Evolutionary conservation across 345 rosid species (phyloP).

Genomic region (Cardamine resedifolia): DNA sequence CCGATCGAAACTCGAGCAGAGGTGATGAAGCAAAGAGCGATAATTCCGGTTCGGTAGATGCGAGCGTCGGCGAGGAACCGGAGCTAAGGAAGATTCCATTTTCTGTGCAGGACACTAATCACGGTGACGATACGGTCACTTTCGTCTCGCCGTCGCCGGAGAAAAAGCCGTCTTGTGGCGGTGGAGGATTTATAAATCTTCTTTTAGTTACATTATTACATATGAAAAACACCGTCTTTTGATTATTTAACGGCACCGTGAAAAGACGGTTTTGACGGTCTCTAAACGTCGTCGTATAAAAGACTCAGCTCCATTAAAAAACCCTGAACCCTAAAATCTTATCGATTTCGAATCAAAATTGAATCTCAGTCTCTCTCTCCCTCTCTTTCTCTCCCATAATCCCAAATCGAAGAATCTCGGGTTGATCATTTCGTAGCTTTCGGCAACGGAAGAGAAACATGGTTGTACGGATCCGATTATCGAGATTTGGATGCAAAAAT

Average conservation of each 20-base stretch:
- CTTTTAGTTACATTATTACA: too few relatives aligned
- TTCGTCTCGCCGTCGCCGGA: constrained; percentile 12
- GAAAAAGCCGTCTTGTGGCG: constrained; percentile 23
- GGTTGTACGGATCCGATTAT: constrained; percentile 76
- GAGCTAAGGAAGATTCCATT: constrained; percentile 21
- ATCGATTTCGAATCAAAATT: constrained; percentile 13
- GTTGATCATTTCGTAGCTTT: background rate
- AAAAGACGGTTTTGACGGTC: background rate
- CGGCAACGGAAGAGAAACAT: constrained; percentile 29
- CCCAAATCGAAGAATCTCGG: background rate
- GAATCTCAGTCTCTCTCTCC: constrained; percentile 13
- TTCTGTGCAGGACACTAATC: fast-evolving
- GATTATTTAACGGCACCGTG: constrained; percentile 28
- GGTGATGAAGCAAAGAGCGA: constrained; percentile 44
- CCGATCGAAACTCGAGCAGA: constrained; percentile 49
- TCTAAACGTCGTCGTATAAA: constrained; percentile 12
- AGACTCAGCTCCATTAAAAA: background rate
- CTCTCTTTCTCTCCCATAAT: background rate
- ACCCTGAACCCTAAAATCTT: constrained; percentile 34
- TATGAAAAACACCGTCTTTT: background rate
- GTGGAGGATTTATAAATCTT: background rate
- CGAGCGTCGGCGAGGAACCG: constrained; percentile 14
- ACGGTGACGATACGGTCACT: background rate
- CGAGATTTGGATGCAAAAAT: constrained; percentile 85
- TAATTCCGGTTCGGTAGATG: constrained; percentile 44